phyloP scores from a whole-genome alignment of 2,329 filamentous ascomycete species.

The Ceratocystis cacaofunesta region DNA sequence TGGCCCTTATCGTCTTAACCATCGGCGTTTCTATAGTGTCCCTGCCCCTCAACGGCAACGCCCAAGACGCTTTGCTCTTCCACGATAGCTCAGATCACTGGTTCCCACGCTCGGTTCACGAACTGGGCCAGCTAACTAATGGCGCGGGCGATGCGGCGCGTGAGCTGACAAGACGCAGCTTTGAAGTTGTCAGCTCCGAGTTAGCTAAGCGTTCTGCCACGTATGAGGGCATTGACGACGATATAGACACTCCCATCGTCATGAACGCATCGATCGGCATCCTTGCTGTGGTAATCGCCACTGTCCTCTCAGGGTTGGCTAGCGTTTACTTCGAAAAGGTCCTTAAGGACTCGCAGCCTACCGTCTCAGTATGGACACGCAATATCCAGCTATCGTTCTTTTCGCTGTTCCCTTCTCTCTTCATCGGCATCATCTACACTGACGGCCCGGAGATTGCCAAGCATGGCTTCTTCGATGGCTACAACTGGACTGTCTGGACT shows the following conservation, averaged over 20 bases:
- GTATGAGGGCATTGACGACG: slow-evolving; percentile 71
- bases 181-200: slow-evolving; percentile 23
- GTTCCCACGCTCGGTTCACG: slow-evolving; percentile 66
- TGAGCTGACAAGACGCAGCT: slow-evolving; percentile 36
- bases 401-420: slow-evolving; percentile 75
- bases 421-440: slow-evolving; percentile 73
- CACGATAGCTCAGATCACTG: slow-evolving; percentile 51
- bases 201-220: slow-evolving; percentile 58
- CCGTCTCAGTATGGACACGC: slow-evolving; percentile 76
- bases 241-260: slow-evolving; percentile 29
- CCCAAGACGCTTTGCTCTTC: slow-evolving; percentile 43
- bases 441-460: slow-evolving; percentile 72
- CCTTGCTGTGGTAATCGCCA: slow-evolving; percentile 61
- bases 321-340: slow-evolving; percentile 86
- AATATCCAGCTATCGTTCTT: slow-evolving; percentile 94
- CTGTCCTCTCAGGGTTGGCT: slow-evolving; percentile 67
- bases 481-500: slow-evolving; percentile 82
- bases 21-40: slow-evolving; percentile 75
- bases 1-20: slow-evolving; percentile 63
- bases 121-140: slow-evolving; percentile 46
- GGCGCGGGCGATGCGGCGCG: slow-evolving; percentile 35
- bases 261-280: slow-evolving; percentile 56
- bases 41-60: slow-evolving; percentile 46
- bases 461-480: slow-evolving; percentile 86
- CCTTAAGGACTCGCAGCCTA: slow-evolving; percentile 64